These are phyloP conservation scores for Lachancea sp. DNA, from an alignment of 805 yeast genomes.

Conservation along the genomic window DNA sequence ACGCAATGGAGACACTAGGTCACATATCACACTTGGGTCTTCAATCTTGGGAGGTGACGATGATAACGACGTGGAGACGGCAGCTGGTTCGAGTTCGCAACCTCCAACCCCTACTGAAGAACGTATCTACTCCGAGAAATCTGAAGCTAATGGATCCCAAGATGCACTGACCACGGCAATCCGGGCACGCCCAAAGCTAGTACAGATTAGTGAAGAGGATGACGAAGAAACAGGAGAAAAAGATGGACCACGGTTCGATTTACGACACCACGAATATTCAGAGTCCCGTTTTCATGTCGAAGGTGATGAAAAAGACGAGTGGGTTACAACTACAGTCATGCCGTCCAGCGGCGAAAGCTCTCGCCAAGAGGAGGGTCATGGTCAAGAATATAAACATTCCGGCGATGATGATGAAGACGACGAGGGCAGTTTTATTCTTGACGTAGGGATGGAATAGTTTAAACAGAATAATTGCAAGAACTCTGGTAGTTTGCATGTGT, in stretches of 20 bases:
- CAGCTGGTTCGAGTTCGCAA: constrained; percentile 1
- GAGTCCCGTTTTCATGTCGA: background rate
- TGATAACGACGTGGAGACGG: constrained; percentile 11
- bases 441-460: constrained; percentile 21
- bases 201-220: constrained; percentile 31
- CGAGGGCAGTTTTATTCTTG: constrained; percentile 29
- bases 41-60: constrained; percentile 40
- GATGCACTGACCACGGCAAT: constrained; percentile 57
- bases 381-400: constrained; percentile 23
- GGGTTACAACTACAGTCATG: constrained; percentile 15
- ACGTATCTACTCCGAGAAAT: constrained; percentile 12
- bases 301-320: constrained; percentile 22
- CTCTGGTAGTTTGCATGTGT: constrained; percentile 5
- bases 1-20: constrained; percentile 22
- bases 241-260: background rate
- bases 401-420: constrained; percentile 19
- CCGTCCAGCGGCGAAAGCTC: constrained; percentile 9
- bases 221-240: constrained; percentile 16
- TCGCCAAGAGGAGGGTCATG: constrained; percentile 13
- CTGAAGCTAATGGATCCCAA: constrained; percentile 11
- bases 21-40: constrained; percentile 37
- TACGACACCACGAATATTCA: constrained; percentile 7
- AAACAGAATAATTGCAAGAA: background rate
- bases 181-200: constrained; percentile 65
- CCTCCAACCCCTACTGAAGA: background rate